A percentile compares a stretch with the other conserved stretches of the same genome.
phyloP scores from a whole-genome alignment of 345 rosid species.

The Cardamine chenopodiifolia region DNA sequence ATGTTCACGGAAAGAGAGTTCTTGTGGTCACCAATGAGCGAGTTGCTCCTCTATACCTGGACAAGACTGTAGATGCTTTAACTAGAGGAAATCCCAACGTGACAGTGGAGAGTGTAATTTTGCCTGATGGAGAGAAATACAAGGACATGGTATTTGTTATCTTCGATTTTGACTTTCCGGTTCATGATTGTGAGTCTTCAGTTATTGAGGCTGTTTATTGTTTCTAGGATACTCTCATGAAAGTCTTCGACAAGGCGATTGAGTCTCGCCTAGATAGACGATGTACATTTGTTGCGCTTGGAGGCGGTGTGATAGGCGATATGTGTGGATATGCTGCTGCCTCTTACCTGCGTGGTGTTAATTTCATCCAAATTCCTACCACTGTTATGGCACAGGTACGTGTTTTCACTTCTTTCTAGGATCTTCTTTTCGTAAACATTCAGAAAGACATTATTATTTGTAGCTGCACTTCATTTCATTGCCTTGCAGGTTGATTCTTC shows the following conservation, averaged over 20 bases:
- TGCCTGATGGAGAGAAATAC: conserved; percentile 93
- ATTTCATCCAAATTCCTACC: conserved; percentile 97
- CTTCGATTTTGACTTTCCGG: not conserved
- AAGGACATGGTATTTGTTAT: conserved; percentile 72
- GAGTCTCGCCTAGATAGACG: conserved; percentile 80
- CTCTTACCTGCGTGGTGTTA: conserved; percentile 93
- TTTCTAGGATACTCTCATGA: conserved; percentile 79
- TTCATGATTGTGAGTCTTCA: conserved; percentile 7
- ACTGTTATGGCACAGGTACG: conserved; percentile 97
- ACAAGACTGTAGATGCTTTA: conserved; percentile 75
- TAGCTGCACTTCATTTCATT: no score
- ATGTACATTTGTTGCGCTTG: conserved; percentile 93
- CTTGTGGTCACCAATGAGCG: conserved; percentile 86
- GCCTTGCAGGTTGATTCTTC: conserved; percentile 88
- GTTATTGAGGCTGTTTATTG: not conserved
- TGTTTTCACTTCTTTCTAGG: not conserved
- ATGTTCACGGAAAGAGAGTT: conserved; percentile 92
- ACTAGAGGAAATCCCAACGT: conserved; percentile 81
- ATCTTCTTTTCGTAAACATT: not conserved
- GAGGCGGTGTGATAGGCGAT: conserved; percentile 98
- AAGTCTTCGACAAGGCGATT: conserved; percentile 94
- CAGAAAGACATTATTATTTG: not conserved
- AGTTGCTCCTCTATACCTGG: conserved; percentile 75
- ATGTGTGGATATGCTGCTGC: conserved; percentile 99
- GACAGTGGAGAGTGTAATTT: conserved; percentile 75